Evolutionary conservation across 768 basidiomycete genomes (phyloP).

Genomic region (Postia placenta): DNA sequence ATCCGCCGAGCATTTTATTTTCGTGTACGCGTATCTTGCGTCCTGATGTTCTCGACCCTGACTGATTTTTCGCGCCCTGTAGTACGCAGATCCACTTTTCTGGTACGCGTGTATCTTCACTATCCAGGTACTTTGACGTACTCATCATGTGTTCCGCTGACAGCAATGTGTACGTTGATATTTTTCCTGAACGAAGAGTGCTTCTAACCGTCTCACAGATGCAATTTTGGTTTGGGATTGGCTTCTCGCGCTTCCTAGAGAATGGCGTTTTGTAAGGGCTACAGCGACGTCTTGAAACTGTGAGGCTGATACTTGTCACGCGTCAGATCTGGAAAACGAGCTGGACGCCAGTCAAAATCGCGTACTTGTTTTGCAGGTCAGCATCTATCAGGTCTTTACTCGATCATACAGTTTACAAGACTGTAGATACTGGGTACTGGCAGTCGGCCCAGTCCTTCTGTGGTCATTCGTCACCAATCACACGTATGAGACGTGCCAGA

Average conservation of each 20-base stretch:
- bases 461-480: slow-evolving; percentile 75
- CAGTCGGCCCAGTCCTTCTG: slow-evolving; percentile 71
- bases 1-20: slow-evolving; percentile 69
- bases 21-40: slow-evolving; percentile 40
- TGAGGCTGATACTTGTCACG: not conserved
- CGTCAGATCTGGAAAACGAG: slow-evolving; percentile 72
- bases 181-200: no score
- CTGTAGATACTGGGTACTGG: slow-evolving; percentile 75
- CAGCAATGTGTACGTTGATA: slow-evolving; percentile 38
- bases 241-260: slow-evolving; percentile 71
- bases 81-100: slow-evolving; percentile 74
- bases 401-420: not conserved
- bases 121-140: slow-evolving; percentile 11
- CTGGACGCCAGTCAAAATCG: slow-evolving; percentile 80
- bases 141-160: slow-evolving; percentile 24
- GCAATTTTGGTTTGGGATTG: slow-evolving; percentile 84
- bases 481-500: slow-evolving; percentile 53
- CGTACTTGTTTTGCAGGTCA: slow-evolving; percentile 81
- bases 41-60: not conserved
- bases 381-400: slow-evolving; percentile 21
- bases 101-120: slow-evolving; percentile 28
- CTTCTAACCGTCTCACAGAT: slow-evolving; percentile 35
- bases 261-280: slow-evolving; percentile 64
- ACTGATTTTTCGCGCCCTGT: not conserved
- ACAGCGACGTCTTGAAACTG: slow-evolving; percentile 9